phyloP scores from a whole-genome alignment of 73 alveolate genomes.

The Stentor roeselii region DNA sequence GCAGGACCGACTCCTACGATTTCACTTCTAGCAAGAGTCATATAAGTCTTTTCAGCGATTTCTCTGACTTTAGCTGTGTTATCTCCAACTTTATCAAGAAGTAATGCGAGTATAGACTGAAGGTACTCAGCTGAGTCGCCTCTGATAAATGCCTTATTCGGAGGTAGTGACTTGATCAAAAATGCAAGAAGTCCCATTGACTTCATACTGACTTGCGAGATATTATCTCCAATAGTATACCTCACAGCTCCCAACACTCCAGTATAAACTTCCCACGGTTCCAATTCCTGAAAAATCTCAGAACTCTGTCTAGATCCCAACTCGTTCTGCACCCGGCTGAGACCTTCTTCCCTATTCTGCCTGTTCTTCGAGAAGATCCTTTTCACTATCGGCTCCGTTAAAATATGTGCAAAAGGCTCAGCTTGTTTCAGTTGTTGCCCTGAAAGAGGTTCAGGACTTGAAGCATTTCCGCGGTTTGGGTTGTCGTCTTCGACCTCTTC shows the following conservation, averaged over 20 bases:
- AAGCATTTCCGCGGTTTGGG: slow-evolving; percentile 58
- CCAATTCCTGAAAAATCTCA: slow-evolving; percentile 50
- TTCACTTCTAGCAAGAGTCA: slow-evolving; percentile 77
- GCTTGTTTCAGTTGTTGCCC: slow-evolving; percentile 81
- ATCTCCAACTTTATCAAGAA: slow-evolving; percentile 90
- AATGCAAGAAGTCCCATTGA: slow-evolving; percentile 61
- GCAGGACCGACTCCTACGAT: slow-evolving; percentile 73
- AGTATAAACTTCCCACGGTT: slow-evolving; percentile 62
- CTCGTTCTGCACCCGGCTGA: slow-evolving; percentile 53
- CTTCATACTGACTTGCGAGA: slow-evolving; percentile 73
- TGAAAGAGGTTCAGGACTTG: slow-evolving; percentile 60
- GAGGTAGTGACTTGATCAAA: slow-evolving; percentile 50
- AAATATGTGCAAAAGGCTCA: slow-evolving; percentile 87
- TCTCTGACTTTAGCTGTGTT: slow-evolving; percentile 85
- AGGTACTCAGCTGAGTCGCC: slow-evolving; percentile 54
- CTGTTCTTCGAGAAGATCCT: slow-evolving; percentile 84
- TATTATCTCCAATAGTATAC: slow-evolving; percentile 76
- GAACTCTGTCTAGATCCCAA: slow-evolving; percentile 41
- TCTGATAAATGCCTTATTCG: slow-evolving; percentile 52
- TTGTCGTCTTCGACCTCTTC: slow-evolving; percentile 64
- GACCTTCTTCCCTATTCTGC: slow-evolving; percentile 85
- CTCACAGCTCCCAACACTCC: slow-evolving; percentile 86
- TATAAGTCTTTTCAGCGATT: slow-evolving; percentile 79
- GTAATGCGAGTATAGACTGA: slow-evolving; percentile 60
- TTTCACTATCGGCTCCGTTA: slow-evolving; percentile 79